Evolutionary conservation across 768 basidiomycete species (phyloP), one percentile per base, ranked within the genome.

Genomic region (Leccinum arenicola): DNA sequence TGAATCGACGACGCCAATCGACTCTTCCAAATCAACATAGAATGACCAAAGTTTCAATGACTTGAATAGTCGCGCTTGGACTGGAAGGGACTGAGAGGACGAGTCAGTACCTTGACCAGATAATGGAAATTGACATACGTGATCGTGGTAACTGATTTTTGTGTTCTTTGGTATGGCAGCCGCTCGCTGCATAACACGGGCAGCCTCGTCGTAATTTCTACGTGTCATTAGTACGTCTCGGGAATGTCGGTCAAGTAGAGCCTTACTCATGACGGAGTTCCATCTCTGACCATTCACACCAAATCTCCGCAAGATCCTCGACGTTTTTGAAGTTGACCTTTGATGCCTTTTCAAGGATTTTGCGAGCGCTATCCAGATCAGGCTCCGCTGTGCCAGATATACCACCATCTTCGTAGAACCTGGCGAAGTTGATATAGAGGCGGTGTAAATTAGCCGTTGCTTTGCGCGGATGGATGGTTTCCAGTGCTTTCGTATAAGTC

Each of bases 221-320:
- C n/a, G 29, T 1, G 23, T 17, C 23, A 43, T 72, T 7, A 72
- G 66, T 29, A 55, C 14, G 14, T 50, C 38, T 57, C 48, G 8
- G 14, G 19, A 2, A 53, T 12, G 17, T 31, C 51, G 38, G 6
- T 45, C 29, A 27, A 61, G 17, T 47, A 14, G 33, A 4, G 6
- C 81, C 92, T 67, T 76, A 95, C 95, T 96, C 95, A 52, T 95
- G 89, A 47, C 96, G 86, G 52, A 98, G 81, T 72, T 99, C 97
- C 89, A 98, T 87, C 75, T 99, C 97, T 7, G 97, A 86, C 96
- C 97, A 98, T 75, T 98, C 97, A 68, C 95, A 98, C 97, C 97
- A 99, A 14, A 98, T 84, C 72, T 98, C 97, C 0, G 97, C 97
- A 23, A 99, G 81, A 67, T 99, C 97, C 70, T 99, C 96, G 10